phyloP scores from a whole-genome alignment of 192 early-diverging fungal species.

The Coemansia sp. region DNA sequence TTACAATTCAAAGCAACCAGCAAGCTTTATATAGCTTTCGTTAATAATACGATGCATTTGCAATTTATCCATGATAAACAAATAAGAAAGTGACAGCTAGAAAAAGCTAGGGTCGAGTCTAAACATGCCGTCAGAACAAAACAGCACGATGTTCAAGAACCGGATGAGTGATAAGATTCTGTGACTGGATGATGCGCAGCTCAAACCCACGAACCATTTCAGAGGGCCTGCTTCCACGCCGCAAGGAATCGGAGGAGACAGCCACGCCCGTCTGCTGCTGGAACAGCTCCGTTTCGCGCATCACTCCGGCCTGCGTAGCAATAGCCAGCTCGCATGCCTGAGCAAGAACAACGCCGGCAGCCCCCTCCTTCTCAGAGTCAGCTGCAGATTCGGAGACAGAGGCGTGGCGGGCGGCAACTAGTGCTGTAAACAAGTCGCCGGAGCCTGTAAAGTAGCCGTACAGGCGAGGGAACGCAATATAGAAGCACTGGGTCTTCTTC shows the following conservation, averaged over 20 bases:
- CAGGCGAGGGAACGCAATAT: conserved; percentile 75
- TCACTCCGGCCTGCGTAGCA: conserved; percentile 69
- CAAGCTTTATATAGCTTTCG: too few relatives aligned
- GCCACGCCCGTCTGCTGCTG: conserved; percentile 33
- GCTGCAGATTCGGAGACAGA: conserved; percentile 28
- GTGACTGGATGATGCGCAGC: conserved; percentile 69
- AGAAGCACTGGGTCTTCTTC: conserved; percentile 52
- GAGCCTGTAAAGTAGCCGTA: conserved; percentile 87
- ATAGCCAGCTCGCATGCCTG: conserved; percentile 70
- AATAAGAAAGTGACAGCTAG: neutral
- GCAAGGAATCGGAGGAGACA: conserved; percentile 23
- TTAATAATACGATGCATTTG: too few relatives aligned
- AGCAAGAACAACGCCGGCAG: conserved; percentile 24
- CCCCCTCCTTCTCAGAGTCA: neutral
- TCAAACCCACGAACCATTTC: conserved; percentile 64
- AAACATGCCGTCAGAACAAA: neutral
- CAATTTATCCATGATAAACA: neutral
- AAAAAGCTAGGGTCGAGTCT: too few relatives aligned
- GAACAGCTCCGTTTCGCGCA: conserved; percentile 59
- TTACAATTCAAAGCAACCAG: too few relatives aligned
- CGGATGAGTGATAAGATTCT: conserved; percentile 37
- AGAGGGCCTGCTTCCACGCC: conserved; percentile 23
- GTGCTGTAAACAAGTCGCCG: conserved; percentile 84
- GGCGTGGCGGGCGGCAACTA: conserved; percentile 66
- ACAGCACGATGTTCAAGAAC: neutral